These are phyloP conservation scores for Pseudozyma tsukubaensis DNA, from an alignment of 1,284 basidiomycete genomes.

Conservation along the genomic window DNA sequence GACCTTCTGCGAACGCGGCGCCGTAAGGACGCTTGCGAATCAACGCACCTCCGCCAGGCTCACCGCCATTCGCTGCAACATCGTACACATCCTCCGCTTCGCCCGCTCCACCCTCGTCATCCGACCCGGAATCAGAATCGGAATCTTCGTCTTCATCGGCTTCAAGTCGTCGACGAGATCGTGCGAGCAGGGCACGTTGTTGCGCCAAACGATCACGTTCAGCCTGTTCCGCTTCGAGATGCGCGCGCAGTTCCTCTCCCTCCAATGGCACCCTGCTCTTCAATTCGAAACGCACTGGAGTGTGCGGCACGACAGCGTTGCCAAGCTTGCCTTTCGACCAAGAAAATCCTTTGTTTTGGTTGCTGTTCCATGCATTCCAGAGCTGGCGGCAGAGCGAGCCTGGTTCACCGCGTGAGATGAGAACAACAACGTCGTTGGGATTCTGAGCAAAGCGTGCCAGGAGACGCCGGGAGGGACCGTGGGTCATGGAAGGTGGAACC, in stretches of 20 bases:
- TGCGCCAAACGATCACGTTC: constrained; percentile 88
- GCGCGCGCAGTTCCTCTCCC: constrained; percentile 80
- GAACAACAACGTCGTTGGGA: constrained; percentile 57
- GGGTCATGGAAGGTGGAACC: constrained; percentile 88
- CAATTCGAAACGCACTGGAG: constrained; percentile 73
- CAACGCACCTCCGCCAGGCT: constrained; percentile 10
- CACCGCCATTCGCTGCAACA: constrained; percentile 20
- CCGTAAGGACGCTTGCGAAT: constrained; percentile 36
- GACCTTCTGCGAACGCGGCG: constrained; percentile 23
- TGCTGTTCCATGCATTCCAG: constrained; percentile 85
- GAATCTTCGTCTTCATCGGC: constrained; percentile 73
- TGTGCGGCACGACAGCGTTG: constrained; percentile 72
- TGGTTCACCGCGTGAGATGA: constrained; percentile 74
- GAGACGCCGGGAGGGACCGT: constrained; percentile 87
- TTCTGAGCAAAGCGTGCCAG: constrained; percentile 90
- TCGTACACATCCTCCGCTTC: constrained; percentile 73
- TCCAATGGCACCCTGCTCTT: constrained; percentile 79
- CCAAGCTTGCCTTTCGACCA: constrained; percentile 92
- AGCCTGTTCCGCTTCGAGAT: constrained; percentile 80
- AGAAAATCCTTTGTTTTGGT: constrained; percentile 79
- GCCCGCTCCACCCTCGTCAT: constrained; percentile 72
- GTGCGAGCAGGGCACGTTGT: constrained; percentile 80
- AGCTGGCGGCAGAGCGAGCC: constrained; percentile 82
- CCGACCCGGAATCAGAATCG: constrained; percentile 72
- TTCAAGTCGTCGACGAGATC: constrained; percentile 88